Evolutionary conservation across 2,329 filamentous ascomycete genomes (phyloP), one percentile per base, ranked within the genome.

Genomic region (Colletotrichum lindemuthianum): DNA sequence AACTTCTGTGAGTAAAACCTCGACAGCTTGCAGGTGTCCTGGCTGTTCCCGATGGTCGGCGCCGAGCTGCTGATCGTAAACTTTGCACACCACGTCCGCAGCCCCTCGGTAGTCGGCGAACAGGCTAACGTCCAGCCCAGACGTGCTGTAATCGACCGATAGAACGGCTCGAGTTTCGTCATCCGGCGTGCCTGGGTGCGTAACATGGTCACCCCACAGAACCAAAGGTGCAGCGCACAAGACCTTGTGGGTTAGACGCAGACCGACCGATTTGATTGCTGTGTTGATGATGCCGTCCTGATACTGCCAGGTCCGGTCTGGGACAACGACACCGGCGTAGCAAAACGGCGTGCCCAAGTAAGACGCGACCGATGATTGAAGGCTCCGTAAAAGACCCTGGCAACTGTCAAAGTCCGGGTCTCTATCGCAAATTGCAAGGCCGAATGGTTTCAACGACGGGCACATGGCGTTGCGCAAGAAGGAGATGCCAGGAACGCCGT

Each of bases 281-380:
- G 40, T n/a, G 10, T 57, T 13, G 11, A 61, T 32, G 9, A 51
- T 3, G n/a, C 32, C 2, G 12, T n/a, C 37, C 12, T 57, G 39
- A 32, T 57, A 61, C 5, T 32, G 8, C 33, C 40, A 39, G 0
- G 10, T 15, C 4, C 36, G n/a, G 6, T 51, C 36, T 7, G 51
- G 52, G 36, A 51, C 9, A 7, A 33, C 44, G 0, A 61, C n/a
- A 15, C 44, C 44, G 16, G 59, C 39, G 16, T 15, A 61, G 13
- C 59, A 57, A 34, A 61, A 57, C 2, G 32, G 33, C 11, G 52
- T 57, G 24, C 59, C 45, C 6, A 61, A 40, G 32, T 49, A 32
- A 5, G 51, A 50, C 7, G 13, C n/a, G n/a, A 61, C 59, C 5
- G 59, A 36, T 7, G 51, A 37, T 9, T 50, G 37, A 2, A 61